These are phyloP conservation scores for Auricularia sp. DNA, from an alignment of 768 basidiomycete genomes.

Conservation along the genomic window DNA sequence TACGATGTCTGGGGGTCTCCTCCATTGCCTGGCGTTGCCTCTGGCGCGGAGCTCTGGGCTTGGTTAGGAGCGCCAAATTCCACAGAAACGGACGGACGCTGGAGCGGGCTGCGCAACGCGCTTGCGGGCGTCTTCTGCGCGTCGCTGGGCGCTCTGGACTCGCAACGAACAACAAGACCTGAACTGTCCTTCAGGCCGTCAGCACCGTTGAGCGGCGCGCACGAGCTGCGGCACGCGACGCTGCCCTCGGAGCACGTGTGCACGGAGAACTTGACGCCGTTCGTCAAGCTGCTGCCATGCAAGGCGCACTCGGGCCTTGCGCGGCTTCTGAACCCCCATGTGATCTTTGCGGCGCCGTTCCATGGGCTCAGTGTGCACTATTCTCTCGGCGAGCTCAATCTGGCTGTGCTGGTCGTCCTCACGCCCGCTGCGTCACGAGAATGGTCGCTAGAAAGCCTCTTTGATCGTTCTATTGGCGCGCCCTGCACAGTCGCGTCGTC, in stretches of 20 bases:
- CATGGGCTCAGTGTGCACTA: slow-evolving; percentile 81
- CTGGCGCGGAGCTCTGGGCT: slow-evolving; percentile 84
- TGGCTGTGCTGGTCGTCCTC: slow-evolving; percentile 67
- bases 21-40: slow-evolving; percentile 60
- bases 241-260: slow-evolving; percentile 85
- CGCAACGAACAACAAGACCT: slow-evolving; percentile 65
- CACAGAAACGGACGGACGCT: slow-evolving; percentile 59
- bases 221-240: slow-evolving; percentile 55
- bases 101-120: slow-evolving; percentile 79
- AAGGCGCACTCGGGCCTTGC: slow-evolving; percentile 82
- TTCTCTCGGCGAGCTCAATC: slow-evolving; percentile 48
- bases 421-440: slow-evolving; percentile 40
- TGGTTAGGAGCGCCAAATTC: slow-evolving; percentile 47
- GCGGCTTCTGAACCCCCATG: slow-evolving; percentile 71
- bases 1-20: slow-evolving; percentile 79
- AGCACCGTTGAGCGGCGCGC: slow-evolving; percentile 27
- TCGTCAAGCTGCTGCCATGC: slow-evolving; percentile 89
- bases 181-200: slow-evolving; percentile 35
- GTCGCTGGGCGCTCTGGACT: slow-evolving; percentile 69
- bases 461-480: slow-evolving; percentile 51
- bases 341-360: slow-evolving; percentile 84
- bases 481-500: slow-evolving; percentile 61
- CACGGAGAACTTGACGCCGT: slow-evolving; percentile 94
- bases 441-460: slow-evolving; percentile 63
- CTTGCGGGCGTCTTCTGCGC: slow-evolving; percentile 93